Conservation (phyloP, 2,329 filamentous ascomycete species). For the Shiraia bambusicola region DNA sequence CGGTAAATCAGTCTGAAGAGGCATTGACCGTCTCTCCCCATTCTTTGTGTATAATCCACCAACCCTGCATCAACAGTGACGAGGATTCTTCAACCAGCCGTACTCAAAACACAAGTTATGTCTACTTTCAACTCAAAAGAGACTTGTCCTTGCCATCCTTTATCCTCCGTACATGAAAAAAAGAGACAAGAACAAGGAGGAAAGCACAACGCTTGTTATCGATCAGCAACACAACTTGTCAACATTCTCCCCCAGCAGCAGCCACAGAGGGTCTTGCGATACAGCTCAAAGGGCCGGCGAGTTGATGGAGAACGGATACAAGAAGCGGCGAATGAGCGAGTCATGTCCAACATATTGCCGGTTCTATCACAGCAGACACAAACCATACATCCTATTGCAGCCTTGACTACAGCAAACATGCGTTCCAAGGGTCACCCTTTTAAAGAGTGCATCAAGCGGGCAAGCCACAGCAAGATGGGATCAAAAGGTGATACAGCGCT, state of each 20-base stretch:
- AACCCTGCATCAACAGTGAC: slow-evolving; percentile 44
- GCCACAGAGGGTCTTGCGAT: slow-evolving; percentile 42
- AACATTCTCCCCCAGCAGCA: slow-evolving; percentile 32
- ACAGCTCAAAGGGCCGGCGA: slow-evolving; percentile 40
- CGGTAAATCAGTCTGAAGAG: slow-evolving; percentile 11
- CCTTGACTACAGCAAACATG: slow-evolving; percentile 24
- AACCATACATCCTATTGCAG: slow-evolving; percentile 24
- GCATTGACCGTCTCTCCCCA: slow-evolving; percentile 19
- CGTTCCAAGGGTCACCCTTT: slow-evolving; percentile 28
- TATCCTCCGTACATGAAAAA: slow-evolving; percentile 12
- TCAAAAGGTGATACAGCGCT: slow-evolving; percentile 23
- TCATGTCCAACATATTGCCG: slow-evolving; percentile 48
- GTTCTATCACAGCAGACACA: slow-evolving; percentile 37
- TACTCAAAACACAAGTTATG: slow-evolving; percentile 40
- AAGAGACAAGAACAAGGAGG: slow-evolving; percentile 31
- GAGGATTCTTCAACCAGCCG: slow-evolving; percentile 41
- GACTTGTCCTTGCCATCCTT: slow-evolving; percentile 6
- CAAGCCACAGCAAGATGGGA: slow-evolving; percentile 42
- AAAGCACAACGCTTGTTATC: slow-evolving; percentile 47
- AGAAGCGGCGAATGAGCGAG: slow-evolving; percentile 44
- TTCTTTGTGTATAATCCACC: slow-evolving; percentile 34
- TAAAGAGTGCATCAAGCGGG: slow-evolving; percentile 38
- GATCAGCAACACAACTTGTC: slow-evolving; percentile 40
- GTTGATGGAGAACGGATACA: slow-evolving; percentile 27
- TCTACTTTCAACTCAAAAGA: slow-evolving; percentile 39